A percentile compares a stretch with the other conserved stretches of the same genome.
phyloP scores from a whole-genome alignment of 1,284 basidiomycete species.

The Papiliotrema nemorosa region DNA sequence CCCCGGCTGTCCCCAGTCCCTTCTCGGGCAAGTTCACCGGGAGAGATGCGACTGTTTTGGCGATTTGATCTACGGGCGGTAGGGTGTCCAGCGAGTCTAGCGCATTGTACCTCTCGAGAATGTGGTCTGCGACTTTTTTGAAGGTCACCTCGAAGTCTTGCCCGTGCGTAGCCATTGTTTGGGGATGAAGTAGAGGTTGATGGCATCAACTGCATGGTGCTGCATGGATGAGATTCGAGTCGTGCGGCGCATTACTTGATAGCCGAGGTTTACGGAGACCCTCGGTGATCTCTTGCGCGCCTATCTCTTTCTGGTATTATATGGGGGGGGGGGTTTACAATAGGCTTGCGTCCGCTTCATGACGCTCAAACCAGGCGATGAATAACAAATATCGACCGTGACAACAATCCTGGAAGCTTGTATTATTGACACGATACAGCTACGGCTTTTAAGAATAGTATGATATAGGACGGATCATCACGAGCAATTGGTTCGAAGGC shows the following conservation, averaged over 20 bases:
- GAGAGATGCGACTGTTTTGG: constrained; percentile 22
- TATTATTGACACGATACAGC: too few species aligned
- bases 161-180: too few species aligned
- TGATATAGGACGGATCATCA: neutral
- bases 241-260: too few species aligned
- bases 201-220: neutral
- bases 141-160: constrained; percentile 19
- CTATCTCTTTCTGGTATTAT: too few species aligned
- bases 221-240: too few species aligned
- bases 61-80: constrained; percentile 13
- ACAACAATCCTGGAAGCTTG: too few species aligned
- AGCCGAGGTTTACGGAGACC: too few species aligned
- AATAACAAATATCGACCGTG: too few species aligned
- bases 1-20: constrained; percentile 38
- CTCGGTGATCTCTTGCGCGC: too few species aligned
- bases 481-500: neutral
- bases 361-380: too few species aligned
- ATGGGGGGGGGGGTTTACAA: too few species aligned
- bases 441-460: neutral
- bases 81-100: constrained; percentile 26
- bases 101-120: constrained; percentile 19
- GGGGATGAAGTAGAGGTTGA: neutral
- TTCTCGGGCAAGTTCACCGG: constrained; percentile 28
- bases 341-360: too few species aligned
- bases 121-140: constrained; percentile 20